Base-by-base conservation (phyloP, 768 basidiomycete genomes). In the Paxillus rubicundulus region DNA sequence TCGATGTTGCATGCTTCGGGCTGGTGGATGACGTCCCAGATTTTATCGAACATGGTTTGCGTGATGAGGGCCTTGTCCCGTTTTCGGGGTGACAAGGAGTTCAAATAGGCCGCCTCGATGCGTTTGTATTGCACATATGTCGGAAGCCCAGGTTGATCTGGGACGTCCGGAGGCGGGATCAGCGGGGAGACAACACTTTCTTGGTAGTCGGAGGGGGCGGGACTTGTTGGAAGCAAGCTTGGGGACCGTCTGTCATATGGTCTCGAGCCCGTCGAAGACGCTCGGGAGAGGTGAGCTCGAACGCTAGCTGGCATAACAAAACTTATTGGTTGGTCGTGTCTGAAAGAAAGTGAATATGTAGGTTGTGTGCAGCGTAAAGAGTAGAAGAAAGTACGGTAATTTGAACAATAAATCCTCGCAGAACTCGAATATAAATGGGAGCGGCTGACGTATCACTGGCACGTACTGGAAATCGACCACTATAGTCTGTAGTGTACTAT, bases 41-140 rank as follows among this genome's bases (percentile, higher is more conserved):
- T 84, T 41, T 82, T 73, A 71, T 86, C 84, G 63, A 89, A 89
- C 75, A 85, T 75, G 30, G 70, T 70, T 60, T 84, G 85, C 12
- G 81, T 82, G 65, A 92, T 85, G 52, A 91, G 78, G 4, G 88
- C 86, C 66, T 90, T 91, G 34, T 80, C 80, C 6, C 75, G 70
- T 57, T 82, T 82, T 47, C 80, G 74, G 3, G 78, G 73, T 47
- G 79, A 81, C 28, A 91, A 77, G 16, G 78, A 77, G 17, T 65
- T 60, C 47, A 89, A 70, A 66, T 91, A 91, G 32, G 72, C 70
- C 0, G 70, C 65, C 59, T 87, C 81, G 60, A 86, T 76, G 34
- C 71, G 65, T 44, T 82, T 77, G 70, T 85, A 89, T 45, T 81
- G 79, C 9, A 72, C 74, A 50, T 80, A 79, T 4, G 82, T 78